Percentiles rank a stretch among this genome's conserved stretches.
These are phyloP conservation scores for Ceratobasidium sp. DNA, from an alignment of 1,284 basidiomycete genomes.

Conservation along the genomic window DNA sequence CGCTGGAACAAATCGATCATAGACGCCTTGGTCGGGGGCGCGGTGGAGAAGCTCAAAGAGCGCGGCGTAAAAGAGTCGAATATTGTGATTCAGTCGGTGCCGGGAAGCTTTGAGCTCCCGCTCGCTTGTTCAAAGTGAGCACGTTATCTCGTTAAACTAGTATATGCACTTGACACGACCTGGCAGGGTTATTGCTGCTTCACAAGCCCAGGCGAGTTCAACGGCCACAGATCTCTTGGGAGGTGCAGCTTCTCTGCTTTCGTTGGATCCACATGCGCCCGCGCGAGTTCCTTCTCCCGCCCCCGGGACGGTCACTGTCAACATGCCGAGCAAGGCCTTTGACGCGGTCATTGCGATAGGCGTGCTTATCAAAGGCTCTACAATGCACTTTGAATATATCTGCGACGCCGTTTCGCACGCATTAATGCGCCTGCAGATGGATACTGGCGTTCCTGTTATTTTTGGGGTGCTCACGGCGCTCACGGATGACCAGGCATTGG, in stretches of 20 bases:
- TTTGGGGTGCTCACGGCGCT: constrained; percentile 96
- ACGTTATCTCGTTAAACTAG: constrained; percentile 45
- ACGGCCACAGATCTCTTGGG: constrained; percentile 84
- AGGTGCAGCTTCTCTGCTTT: constrained; percentile 60
- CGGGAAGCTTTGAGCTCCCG: constrained; percentile 95
- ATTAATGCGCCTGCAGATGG: constrained; percentile 93
- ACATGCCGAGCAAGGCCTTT: constrained; percentile 76
- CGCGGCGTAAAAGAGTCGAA: constrained; percentile 90
- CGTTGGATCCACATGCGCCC: constrained; percentile 55
- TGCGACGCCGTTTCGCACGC: constrained; percentile 92
- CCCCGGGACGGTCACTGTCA: constrained; percentile 43
- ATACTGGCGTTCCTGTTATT: constrained; percentile 94
- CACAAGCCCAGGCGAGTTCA: constrained; percentile 80
- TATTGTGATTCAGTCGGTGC: constrained; percentile 92
- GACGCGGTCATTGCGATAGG: constrained; percentile 97
- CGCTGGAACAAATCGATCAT: constrained; percentile 93
- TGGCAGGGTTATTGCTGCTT: constrained; percentile 83
- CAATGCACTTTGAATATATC: constrained; percentile 99
- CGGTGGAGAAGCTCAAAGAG: constrained; percentile 81
- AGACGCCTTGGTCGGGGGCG: constrained; percentile 84
- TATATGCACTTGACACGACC: constrained; percentile 20
- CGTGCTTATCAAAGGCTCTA: constrained; percentile 96
- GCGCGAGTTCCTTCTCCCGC: constrained; percentile 40
- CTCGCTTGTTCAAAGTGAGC: constrained; percentile 82
- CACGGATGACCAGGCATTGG: constrained; percentile 93